A percentile compares a stretch with the other conserved stretches of the same genome.
phyloP scores from a whole-genome alignment of 345 rosid species.

The Euphorbia pulcherrima region DNA sequence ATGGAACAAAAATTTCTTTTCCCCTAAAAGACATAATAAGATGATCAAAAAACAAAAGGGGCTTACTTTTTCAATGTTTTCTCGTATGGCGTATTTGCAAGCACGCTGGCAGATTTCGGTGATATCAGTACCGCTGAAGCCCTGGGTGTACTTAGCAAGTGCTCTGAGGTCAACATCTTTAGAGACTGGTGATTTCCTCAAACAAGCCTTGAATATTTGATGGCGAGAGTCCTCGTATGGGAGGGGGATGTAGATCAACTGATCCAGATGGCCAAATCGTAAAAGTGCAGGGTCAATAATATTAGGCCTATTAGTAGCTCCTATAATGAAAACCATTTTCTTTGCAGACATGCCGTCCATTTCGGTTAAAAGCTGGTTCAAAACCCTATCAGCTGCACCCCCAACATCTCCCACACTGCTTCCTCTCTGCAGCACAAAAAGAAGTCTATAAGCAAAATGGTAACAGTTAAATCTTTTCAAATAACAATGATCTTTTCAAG shows the following conservation, averaged over 20 bases:
- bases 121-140: conserved; percentile 95
- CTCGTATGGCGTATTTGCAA: conserved; percentile 95
- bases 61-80: conserved; percentile 83
- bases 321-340: conserved; percentile 92
- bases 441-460: conserved; percentile 5
- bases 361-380: conserved; percentile 93
- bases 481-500: no score
- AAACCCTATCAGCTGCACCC: conserved; percentile 93
- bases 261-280: conserved; percentile 91
- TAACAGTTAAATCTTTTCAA: background rate
- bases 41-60: no score
- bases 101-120: conserved; percentile 95
- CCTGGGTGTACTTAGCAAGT: conserved; percentile 88
- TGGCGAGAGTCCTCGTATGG: conserved; percentile 92
- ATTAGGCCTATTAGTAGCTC: conserved; percentile 93
- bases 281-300: conserved; percentile 91
- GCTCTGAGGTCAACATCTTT: conserved; percentile 86
- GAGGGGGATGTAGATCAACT: conserved; percentile 89
- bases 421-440: conserved; percentile 60
- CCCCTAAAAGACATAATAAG: no score
- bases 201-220: conserved; percentile 62
- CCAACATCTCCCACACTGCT: conserved; percentile 90
- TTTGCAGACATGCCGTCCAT: conserved; percentile 98
- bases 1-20: no score
- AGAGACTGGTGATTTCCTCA: conserved; percentile 88